Evolutionary conservation across 208 protist species (phyloP).

Genomic region (Entamoeba histolytica): DNA sequence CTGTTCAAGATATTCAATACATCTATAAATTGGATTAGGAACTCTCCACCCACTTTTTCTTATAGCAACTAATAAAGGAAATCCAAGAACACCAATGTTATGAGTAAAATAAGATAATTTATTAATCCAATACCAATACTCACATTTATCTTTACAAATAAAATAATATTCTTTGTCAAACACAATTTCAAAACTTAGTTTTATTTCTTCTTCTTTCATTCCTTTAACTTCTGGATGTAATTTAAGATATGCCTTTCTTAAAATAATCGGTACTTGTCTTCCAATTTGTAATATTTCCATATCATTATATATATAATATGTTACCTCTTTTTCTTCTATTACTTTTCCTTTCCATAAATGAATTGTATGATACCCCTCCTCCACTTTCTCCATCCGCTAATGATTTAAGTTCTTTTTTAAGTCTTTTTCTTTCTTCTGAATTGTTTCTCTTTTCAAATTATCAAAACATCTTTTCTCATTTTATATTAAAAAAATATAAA

Average conservation of each 20-base stretch:
- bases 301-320: neutral
- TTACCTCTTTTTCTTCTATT: neutral
- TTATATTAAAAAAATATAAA: too few species aligned
- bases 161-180: too few species aligned
- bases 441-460: too few species aligned
- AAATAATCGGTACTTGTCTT: neutral
- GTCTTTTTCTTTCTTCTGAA: too few species aligned
- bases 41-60: neutral
- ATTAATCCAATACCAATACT: neutral
- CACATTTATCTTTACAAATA: too few species aligned
- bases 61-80: neutral
- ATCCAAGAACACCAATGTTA: neutral
- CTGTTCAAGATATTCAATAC: neutral
- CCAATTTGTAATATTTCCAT: neutral
- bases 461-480: too few species aligned
- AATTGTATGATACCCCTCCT: too few species aligned
- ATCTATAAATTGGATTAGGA: neutral
- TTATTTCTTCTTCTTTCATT: neutral
- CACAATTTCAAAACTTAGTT: too few species aligned
- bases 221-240: neutral
- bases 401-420: too few species aligned
- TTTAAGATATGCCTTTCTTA: neutral
- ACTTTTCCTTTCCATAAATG: neutral
- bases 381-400: too few species aligned
- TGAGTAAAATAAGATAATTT: neutral